phyloP scores from a whole-genome alignment of 2,329 filamentous ascomycete species.

The Pseudocercospora ulei region DNA sequence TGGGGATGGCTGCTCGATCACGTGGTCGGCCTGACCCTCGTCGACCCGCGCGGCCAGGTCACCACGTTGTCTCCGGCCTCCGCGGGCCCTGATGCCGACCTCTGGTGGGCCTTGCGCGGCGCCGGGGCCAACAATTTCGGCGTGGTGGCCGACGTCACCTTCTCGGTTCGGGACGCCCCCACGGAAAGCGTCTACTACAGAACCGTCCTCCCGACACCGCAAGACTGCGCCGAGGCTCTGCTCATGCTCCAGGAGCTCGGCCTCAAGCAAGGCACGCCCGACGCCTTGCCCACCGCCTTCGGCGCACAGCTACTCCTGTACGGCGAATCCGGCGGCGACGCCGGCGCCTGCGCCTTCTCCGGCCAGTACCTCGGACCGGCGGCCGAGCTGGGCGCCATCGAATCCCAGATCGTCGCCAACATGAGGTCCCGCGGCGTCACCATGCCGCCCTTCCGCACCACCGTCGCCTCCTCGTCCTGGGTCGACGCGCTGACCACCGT shows the following conservation, averaged over 20 bases:
- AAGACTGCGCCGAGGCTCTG: conserved; percentile 16
- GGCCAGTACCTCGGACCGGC: conserved; percentile 17
- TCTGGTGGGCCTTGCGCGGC: conserved; percentile 20
- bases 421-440: conserved; percentile 8
- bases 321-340: conserved; percentile 12
- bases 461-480: conserved; percentile 15
- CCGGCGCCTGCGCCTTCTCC: conserved; percentile 15
- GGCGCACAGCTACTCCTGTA: conserved; percentile 16
- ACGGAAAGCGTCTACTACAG: conserved; percentile 15
- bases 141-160: conserved; percentile 13
- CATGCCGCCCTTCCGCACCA: conserved; percentile 10
- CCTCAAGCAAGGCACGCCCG: not conserved
- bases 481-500: conserved; percentile 16
- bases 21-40: conserved; percentile 12
- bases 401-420: conserved; percentile 7
- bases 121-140: conserved; percentile 21
- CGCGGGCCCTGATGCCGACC: conserved; percentile 9
- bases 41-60: conserved; percentile 13
- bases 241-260: conserved; percentile 14
- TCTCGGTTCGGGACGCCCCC: conserved; percentile 12
- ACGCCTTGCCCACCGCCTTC: conserved; percentile 10
- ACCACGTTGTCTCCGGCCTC: conserved; percentile 1
- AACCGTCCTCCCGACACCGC: conserved; percentile 13
- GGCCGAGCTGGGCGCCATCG: conserved; percentile 6
- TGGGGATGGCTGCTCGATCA: conserved; percentile 20